Conservation (phyloP, 1,284 basidiomycete species). For the Serendipita sp. region DNA sequence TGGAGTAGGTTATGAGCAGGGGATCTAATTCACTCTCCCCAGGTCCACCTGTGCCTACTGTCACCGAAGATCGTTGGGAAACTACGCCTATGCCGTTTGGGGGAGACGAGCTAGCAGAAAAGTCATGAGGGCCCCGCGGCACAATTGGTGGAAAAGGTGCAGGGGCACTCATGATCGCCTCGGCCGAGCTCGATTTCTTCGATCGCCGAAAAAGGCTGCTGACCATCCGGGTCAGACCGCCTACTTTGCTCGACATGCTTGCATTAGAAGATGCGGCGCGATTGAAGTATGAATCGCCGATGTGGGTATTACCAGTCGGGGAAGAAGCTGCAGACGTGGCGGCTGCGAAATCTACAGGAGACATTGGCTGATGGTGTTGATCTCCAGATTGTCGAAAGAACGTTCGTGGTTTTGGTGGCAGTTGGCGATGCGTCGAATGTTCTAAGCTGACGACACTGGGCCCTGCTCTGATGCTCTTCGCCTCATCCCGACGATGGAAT, state of each 20-base stretch:
- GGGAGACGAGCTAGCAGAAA: neutral
- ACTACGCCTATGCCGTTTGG: neutral
- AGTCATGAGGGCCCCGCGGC: neutral
- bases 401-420: neutral
- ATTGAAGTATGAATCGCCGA: neutral
- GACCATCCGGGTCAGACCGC: neutral
- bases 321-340: neutral
- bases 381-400: neutral
- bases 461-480: neutral
- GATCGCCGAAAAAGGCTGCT: slow-evolving; percentile 2
- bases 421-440: neutral
- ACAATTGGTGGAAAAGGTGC: neutral
- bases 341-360: neutral
- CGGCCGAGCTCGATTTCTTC: slow-evolving; percentile 3
- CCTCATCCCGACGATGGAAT: neutral
- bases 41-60: too few species aligned
- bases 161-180: neutral
- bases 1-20: neutral
- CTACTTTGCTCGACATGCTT: neutral
- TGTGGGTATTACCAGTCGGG: neutral
- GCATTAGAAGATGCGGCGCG: neutral
- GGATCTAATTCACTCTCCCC: neutral
- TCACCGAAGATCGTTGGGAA: neutral
- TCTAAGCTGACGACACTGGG: neutral
- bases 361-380: neutral